phyloP scores from a whole-genome alignment of 768 basidiomycete genomes.

The Rhizopogon salebrosus region DNA sequence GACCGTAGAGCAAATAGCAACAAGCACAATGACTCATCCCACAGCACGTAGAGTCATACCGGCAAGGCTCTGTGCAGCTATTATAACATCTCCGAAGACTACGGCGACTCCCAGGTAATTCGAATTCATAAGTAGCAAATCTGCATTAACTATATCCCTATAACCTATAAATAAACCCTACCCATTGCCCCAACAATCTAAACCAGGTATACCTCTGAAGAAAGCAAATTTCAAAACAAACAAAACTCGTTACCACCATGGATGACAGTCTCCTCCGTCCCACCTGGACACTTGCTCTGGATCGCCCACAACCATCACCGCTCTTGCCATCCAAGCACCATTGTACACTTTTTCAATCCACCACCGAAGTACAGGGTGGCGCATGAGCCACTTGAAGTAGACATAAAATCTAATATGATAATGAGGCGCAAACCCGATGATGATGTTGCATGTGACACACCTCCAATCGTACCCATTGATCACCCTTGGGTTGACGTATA shows the following conservation, averaged over 20 bases:
- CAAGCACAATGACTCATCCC: no score
- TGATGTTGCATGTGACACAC: constrained; percentile 7
- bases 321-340: constrained; percentile 34
- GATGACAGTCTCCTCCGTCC: constrained; percentile 8
- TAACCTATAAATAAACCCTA: constrained; percentile 11
- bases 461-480: constrained; percentile 35
- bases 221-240: not conserved
- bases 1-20: no score
- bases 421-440: not conserved
- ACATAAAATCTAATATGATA: constrained; percentile 20
- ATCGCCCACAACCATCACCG: constrained; percentile 33
- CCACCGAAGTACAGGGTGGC: constrained; percentile 36
- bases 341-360: constrained; percentile 33
- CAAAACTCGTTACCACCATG: constrained; percentile 3
- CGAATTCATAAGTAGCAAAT: no score
- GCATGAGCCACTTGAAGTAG: constrained; percentile 32
- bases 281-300: constrained; percentile 9
- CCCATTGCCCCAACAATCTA: no score
- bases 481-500: constrained; percentile 35
- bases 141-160: constrained; percentile 3
- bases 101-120: no score
- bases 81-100: no score
- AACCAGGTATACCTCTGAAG: not conserved
- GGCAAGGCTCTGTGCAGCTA: no score
- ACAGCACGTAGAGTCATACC: no score